phyloP scores from a whole-genome alignment of 345 rosid genomes.

The Salix dunnii region DNA sequence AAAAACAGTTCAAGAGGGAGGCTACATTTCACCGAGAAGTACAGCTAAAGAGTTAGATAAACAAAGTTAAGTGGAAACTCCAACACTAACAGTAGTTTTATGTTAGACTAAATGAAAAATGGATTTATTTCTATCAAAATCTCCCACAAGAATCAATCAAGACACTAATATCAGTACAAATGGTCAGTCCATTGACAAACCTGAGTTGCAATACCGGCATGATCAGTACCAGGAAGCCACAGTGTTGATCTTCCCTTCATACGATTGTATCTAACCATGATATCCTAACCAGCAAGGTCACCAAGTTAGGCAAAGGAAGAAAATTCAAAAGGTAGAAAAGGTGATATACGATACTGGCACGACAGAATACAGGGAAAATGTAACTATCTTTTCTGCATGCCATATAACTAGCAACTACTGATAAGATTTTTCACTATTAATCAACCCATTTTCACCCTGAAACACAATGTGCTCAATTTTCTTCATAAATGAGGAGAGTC shows the following conservation, averaged over 20 bases:
- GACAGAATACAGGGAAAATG: background rate
- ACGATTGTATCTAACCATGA: constrained; percentile 83
- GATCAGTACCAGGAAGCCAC: constrained; percentile 98
- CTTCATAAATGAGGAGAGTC: background rate
- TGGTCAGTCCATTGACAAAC: constrained; percentile 36
- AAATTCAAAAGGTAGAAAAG: constrained; percentile 8
- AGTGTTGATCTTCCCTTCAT: constrained; percentile 96
- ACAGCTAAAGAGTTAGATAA: background rate
- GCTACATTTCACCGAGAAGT: background rate
- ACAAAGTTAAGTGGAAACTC: background rate
- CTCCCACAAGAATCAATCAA: background rate
- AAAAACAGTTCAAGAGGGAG: background rate
- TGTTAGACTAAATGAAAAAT: background rate
- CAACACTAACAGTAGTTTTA: background rate
- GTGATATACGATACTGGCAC: background rate
- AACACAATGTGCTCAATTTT: background rate
- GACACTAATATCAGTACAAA: constrained; percentile 4
- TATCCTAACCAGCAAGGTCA: constrained; percentile 50
- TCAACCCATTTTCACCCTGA: background rate
- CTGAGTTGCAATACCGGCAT: constrained; percentile 99
- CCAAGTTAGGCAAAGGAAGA: constrained; percentile 12
- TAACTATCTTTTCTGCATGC: background rate
- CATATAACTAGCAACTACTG: background rate
- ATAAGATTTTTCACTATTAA: background rate
- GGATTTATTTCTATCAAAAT: background rate